A percentile compares a stretch with the other conserved stretches of the same genome.
Conservation (phyloP, 345 rosid species). For the Durio zibethinus region DNA sequence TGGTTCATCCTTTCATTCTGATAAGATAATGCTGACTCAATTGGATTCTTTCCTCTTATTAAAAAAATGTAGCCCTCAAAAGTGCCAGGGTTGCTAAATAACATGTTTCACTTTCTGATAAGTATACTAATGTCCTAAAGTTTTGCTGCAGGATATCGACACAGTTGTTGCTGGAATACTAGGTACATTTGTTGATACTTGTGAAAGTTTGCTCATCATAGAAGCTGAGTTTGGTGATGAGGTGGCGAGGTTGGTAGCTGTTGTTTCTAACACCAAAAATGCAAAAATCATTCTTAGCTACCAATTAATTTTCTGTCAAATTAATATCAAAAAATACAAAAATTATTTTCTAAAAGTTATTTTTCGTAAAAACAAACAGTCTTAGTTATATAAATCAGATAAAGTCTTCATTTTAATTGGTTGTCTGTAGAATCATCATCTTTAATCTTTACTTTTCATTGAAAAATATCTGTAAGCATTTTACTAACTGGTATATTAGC, state of each 20-base stretch:
- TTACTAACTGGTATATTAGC: background rate
- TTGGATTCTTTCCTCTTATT: background rate
- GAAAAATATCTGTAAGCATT: too few relatives aligned
- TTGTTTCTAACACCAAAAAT: too few relatives aligned
- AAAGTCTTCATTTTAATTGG: background rate
- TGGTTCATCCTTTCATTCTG: background rate
- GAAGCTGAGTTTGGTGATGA: constrained; percentile 57
- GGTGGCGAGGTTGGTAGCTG: too few relatives aligned
- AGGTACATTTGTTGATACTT: constrained; percentile 56
- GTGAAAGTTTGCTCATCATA: constrained; percentile 43
- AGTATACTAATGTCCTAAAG: constrained; percentile 8
- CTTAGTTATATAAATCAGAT: constrained; percentile 71
- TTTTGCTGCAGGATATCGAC: constrained; percentile 48
- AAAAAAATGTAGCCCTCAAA: background rate
- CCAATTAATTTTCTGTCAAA: too few relatives aligned
- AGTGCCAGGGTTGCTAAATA: background rate
- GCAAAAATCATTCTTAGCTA: too few relatives aligned
- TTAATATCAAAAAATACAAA: too few relatives aligned
- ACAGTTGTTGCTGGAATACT: constrained; percentile 73
- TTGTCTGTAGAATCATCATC: constrained; percentile 4
- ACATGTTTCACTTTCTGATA: background rate
- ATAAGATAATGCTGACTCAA: background rate
- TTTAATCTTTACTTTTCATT: background rate
- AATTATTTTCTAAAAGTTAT: too few relatives aligned
- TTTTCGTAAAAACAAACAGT: too few relatives aligned